phyloP scores from a whole-genome alignment of 805 yeast species.

The Jamesozyma lodderae region DNA sequence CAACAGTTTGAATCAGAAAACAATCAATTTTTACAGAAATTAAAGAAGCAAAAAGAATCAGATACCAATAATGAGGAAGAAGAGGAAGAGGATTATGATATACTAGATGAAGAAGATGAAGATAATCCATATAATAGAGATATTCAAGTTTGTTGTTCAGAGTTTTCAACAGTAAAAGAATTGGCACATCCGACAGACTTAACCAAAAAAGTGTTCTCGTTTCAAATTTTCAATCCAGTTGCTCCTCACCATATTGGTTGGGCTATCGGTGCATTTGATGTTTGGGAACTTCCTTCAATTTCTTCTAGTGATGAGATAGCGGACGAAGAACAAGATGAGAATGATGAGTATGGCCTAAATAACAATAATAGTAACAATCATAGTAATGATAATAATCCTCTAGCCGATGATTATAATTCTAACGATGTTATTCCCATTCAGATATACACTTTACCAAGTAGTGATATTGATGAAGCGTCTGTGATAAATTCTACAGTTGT shows the following conservation, averaged over 20 bases:
- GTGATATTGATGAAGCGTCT: slow-evolving; percentile 32
- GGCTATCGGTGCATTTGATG: slow-evolving; percentile 83
- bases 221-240: slow-evolving; percentile 70
- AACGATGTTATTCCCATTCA: slow-evolving; percentile 44
- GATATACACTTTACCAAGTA: slow-evolving; percentile 56
- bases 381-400: slow-evolving; percentile 7
- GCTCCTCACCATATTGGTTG: slow-evolving; percentile 94
- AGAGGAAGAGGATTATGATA: slow-evolving; percentile 24
- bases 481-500: slow-evolving; percentile 70
- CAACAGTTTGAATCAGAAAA: slow-evolving; percentile 10
- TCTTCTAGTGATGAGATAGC: slow-evolving; percentile 10
- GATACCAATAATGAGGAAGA: slow-evolving; percentile 17
- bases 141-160: slow-evolving; percentile 61
- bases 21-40: slow-evolving; percentile 8
- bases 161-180: slow-evolving; percentile 54
- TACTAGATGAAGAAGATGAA: slow-evolving; percentile 23
- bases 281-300: slow-evolving; percentile 30
- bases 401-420: slow-evolving; percentile 8
- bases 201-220: slow-evolving; percentile 64
- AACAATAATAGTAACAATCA: slow-evolving; percentile 26
- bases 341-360: slow-evolving; percentile 4
- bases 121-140: slow-evolving; percentile 34
- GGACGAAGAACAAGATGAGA: slow-evolving; percentile 31
- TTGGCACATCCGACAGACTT: slow-evolving; percentile 67
- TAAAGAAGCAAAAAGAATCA: slow-evolving; percentile 8